Evolutionary conservation across 768 basidiomycete species (phyloP), one percentile per base, ranked within the genome.

Genomic region (Pisolithus microcarpus): DNA sequence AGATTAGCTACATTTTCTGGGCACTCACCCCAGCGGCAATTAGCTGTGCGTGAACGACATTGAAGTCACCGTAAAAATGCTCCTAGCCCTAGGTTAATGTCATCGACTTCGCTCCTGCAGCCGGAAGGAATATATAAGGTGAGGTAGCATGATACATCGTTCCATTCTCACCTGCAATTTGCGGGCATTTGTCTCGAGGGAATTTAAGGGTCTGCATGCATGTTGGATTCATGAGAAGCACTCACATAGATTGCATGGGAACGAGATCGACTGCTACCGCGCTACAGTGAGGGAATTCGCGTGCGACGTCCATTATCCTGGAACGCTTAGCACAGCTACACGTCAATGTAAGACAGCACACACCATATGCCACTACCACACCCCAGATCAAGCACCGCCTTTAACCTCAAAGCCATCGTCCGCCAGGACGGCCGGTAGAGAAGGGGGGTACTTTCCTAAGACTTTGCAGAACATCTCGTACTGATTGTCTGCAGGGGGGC

Each of bases 81-180:
- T 89, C n/a, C 85, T 21, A 91, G 70, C 3, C 88, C 87, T 16
- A 89, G 78, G 67, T 91, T 91, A 62, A 90, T 81, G 62, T 91
- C 88, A 62, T 90, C 88, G 7, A 89, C 77, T 65, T 91, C 87
- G 59, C 83, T 87, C 72, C 87, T 89, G 55, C 26, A 59, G 3
- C 47, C 46, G 48, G 54, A 46, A 34, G 26, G 52, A 46, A 46
- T 19, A 47, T 2, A 24, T 19, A 46, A 31, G 39, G 48, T 56
- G 48, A 30, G 13, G 19, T 34, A 46, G 47, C 38, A 49, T 38
- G 31, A 52, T 34, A 26, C 16, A 49, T 36, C 18, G n/a, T 47
- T n/a, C 24, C 26, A 21, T 26, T 46, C 63, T 54, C 54, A 87
- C 84, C 85, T 80, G 66, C 79, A 78, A 62, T 90, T 89, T 38